phyloP scores from a whole-genome alignment of 805 yeast species.

The Candida incommunis region DNA sequence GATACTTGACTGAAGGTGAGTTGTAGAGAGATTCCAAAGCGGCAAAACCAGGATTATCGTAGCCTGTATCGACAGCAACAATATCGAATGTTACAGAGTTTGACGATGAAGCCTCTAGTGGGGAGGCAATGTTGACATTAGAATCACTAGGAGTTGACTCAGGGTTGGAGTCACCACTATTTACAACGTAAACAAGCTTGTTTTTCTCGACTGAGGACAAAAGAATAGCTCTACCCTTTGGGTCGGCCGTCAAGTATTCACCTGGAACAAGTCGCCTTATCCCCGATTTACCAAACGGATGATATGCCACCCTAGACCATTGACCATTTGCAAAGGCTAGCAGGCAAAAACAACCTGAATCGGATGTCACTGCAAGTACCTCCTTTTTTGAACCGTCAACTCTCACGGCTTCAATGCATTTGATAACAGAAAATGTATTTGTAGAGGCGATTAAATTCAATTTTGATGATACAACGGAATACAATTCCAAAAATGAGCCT shows the following conservation, averaged over 20 bases:
- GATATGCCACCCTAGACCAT: conserved; percentile 27
- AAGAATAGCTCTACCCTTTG: conserved; percentile 55
- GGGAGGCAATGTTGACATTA: conserved; percentile 45
- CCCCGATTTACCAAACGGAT: conserved; percentile 55
- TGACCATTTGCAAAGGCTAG: conserved; percentile 30
- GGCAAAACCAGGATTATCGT: conserved; percentile 76
- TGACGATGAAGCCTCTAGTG: conserved; percentile 51
- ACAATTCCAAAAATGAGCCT: conserved; percentile 36
- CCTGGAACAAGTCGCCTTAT: conserved; percentile 67
- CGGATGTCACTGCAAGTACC: conserved; percentile 54
- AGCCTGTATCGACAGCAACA: conserved; percentile 57
- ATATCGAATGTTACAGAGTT: conserved; percentile 37
- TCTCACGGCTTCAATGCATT: conserved; percentile 37
- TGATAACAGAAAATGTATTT: conserved; percentile 43
- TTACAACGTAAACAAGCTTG: conserved; percentile 55
- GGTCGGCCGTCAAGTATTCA: conserved; percentile 53
- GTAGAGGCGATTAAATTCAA: conserved; percentile 30
- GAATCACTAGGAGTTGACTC: conserved; percentile 13
- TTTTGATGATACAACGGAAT: conserved; percentile 31
- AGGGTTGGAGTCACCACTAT: conserved; percentile 32
- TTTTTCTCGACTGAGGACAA: conserved; percentile 59
- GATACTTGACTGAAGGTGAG: conserved; percentile 20
- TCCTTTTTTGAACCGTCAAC: conserved; percentile 42
- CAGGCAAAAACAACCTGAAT: conserved; percentile 58
- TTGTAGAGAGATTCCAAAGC: conserved; percentile 53